Base-by-base conservation (phyloP, 1,139 yeast species). In the Sugiyamaella neomexicana region DNA sequence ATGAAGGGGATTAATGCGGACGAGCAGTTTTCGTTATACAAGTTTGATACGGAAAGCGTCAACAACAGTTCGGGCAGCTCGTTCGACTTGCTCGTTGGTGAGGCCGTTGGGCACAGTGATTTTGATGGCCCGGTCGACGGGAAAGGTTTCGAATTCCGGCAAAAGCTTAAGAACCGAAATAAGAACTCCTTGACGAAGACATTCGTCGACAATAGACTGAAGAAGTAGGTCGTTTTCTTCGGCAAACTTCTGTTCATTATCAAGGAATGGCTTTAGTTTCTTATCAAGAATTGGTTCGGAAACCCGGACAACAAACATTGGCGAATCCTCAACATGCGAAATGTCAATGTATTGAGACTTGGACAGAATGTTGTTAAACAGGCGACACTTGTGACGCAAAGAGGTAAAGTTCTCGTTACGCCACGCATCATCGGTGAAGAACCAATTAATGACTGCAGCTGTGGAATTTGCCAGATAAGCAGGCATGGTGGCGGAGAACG, bases 401-500 rank as follows among this genome's bases (percentile, higher is more conserved):
- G 62, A 57, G 6, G 61, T 53, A 17, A 77, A 41, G 68, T 63
- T 46, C 65, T 60, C 50, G 72, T 71, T 52, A 70, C 73, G 17
- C 68, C 55, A 61, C 42, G 46, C 52, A n/a, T 46, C 55, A 15
- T 57, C 54, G 6, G 46, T 40, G 46, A 60, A 54, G 39, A 54
- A 44, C 38, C 77, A 62, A 9, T 75, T 69, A 48, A 90, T 75
- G 2, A 85, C 84, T 52, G 79, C 80, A 1, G 88, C 79, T 0
- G 85, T 81, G n/a, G 84, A 85, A 56, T 78, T 80, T 1, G 96
- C 96, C 48, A 90, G 80, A 70, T 87, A 91, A 15, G 98, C 95
- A 12, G 99, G 98, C 68, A 93, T 80, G 2, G 97, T 82, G 8
- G 99, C 99, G 67, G 96, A 86, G 68, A 89, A 93, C 57, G 95